A percentile compares a stretch with the other conserved stretches of the same genome.
Conservation (phyloP, 1,284 basidiomycete species). For the Apiotrichum mycotoxinovorans region DNA sequence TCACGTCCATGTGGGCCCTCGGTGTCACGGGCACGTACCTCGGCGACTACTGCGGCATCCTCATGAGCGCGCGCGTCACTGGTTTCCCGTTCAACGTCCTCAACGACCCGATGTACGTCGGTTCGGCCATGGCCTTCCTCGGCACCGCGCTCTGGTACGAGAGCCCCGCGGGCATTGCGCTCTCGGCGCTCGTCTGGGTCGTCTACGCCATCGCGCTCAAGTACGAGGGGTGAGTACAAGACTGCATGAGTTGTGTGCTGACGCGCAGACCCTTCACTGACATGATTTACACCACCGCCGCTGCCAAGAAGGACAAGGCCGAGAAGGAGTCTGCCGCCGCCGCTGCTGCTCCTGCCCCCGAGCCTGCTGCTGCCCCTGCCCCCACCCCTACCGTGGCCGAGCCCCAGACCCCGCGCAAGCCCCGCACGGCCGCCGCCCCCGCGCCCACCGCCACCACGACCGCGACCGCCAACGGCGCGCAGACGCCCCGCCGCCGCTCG, state of each 20-base stretch:
- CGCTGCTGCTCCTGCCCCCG: too few relatives aligned
- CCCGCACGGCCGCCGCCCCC: background rate
- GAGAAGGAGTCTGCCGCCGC: constrained; percentile 7
- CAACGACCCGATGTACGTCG: constrained; percentile 92
- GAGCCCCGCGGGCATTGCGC: constrained; percentile 69
- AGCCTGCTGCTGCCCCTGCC: too few relatives aligned
- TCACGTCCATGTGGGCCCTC: constrained; percentile 84
- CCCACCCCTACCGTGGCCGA: constrained; percentile 7
- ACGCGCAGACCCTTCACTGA: constrained; percentile 50
- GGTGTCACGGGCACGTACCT: constrained; percentile 86
- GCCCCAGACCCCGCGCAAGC: constrained; percentile 11
- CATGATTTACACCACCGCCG: constrained; percentile 47
- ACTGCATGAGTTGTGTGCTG: background rate
- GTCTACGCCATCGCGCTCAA: constrained; percentile 77
- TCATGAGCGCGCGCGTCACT: constrained; percentile 73
- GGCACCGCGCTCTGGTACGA: constrained; percentile 83
- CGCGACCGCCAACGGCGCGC: constrained; percentile 6
- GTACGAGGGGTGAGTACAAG: constrained; percentile 70
- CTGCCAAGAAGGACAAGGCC: constrained; percentile 6
- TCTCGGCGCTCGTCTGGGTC: constrained; percentile 72
- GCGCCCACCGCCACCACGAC: constrained; percentile 16
- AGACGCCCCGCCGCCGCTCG: constrained; percentile 21
- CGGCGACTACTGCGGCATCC: constrained; percentile 98
- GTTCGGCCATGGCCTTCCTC: constrained; percentile 80
- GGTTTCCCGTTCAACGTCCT: constrained; percentile 96